Percentiles rank a stretch among this genome's conserved stretches.
Conservation (phyloP, 805 yeast species). For the Starmerella geochares region DNA sequence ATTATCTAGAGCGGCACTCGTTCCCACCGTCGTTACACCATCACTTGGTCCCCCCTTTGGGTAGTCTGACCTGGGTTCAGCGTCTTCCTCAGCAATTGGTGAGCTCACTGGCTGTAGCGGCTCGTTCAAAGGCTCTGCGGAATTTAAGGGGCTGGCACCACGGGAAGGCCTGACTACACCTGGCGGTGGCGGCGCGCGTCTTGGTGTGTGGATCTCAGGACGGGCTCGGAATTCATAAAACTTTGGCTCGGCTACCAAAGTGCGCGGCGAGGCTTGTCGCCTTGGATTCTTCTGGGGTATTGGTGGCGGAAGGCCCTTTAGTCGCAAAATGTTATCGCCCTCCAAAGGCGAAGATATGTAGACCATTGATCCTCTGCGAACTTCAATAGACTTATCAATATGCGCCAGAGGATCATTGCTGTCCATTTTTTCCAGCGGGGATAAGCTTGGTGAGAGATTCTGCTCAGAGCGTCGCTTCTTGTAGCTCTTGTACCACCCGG, state of each 20-base stretch:
- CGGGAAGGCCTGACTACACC: too few relatives aligned
- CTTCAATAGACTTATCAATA: neutral
- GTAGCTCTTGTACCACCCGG: neutral
- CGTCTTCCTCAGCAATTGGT: too few relatives aligned
- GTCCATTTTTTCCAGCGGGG: conserved; percentile 4
- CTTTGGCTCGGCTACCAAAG: neutral
- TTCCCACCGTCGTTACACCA: too few relatives aligned
- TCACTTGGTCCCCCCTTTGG: too few relatives aligned
- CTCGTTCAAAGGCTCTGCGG: neutral
- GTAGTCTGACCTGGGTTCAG: too few relatives aligned
- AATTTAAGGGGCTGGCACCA: neutral
- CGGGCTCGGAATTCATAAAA: conserved; percentile 6
- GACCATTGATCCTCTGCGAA: neutral
- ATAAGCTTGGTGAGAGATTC: neutral
- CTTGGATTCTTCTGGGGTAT: neutral
- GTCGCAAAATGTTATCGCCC: neutral
- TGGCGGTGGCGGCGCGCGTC: conserved; percentile 14
- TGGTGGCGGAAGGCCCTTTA: neutral
- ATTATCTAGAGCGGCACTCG: too few relatives aligned
- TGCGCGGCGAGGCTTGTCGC: neutral
- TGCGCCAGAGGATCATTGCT: conserved; percentile 1
- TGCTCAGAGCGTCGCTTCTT: neutral
- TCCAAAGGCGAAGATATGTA: neutral
- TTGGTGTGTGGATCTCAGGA: conserved; percentile 8
- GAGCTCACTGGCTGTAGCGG: too few relatives aligned